Percentiles rank a stretch among this genome's conserved stretches.
phyloP scores from a whole-genome alignment of 208 protist genomes.

The Trypanosoma rangeli region DNA sequence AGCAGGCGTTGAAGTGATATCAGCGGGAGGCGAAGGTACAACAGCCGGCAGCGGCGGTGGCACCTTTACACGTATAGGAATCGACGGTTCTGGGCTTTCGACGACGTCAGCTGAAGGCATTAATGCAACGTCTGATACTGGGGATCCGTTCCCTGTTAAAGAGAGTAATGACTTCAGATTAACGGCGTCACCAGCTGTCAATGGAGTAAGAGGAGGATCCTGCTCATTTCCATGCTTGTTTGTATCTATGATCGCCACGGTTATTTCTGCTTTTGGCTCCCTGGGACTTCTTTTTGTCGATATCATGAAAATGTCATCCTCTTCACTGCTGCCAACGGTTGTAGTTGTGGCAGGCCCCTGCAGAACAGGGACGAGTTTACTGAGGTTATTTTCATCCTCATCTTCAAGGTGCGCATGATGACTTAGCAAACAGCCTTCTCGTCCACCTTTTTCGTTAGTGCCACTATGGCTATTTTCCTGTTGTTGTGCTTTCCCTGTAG shows the following conservation, averaged over 20 bases:
- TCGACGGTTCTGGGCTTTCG: background rate
- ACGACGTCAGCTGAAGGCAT: background rate
- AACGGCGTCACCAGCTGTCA: background rate
- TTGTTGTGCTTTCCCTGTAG: background rate
- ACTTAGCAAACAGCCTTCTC: background rate
- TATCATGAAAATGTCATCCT: constrained; percentile 16
- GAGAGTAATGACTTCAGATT: too few relatives aligned
- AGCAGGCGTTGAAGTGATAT: background rate
- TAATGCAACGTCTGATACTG: background rate
- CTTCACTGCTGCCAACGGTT: background rate
- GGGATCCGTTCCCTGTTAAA: background rate
- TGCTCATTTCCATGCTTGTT: background rate
- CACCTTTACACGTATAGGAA: constrained; percentile 8
- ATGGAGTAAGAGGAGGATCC: background rate
- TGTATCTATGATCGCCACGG: background rate
- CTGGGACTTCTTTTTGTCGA: constrained; percentile 4
- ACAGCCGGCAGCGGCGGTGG: background rate
- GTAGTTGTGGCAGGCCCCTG: too few relatives aligned
- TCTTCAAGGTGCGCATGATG: background rate
- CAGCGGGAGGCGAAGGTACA: background rate
- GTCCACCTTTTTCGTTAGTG: background rate
- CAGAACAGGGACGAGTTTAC: background rate
- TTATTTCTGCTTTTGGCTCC: background rate
- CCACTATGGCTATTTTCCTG: background rate
- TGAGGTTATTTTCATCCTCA: background rate